Evolutionary conservation across 371 early-diverging fungal genomes (phyloP).

Genomic region (Nematocida parisii): DNA sequence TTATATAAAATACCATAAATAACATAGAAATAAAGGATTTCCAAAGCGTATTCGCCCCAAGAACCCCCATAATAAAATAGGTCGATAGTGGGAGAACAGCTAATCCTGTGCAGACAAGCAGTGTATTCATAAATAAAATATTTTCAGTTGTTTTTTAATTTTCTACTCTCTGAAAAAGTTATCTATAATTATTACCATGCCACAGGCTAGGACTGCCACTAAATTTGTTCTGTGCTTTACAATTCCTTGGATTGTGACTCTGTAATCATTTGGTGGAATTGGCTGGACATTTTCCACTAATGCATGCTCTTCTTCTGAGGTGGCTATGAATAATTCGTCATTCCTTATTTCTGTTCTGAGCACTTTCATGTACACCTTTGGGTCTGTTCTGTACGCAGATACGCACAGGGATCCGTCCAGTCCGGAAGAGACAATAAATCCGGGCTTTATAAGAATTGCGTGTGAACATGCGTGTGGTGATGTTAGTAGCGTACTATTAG

Average conservation of each 20-base stretch:
- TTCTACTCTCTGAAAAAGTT: constrained; percentile 35
- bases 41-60: constrained; percentile 1
- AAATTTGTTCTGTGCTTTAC: constrained; percentile 19
- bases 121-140: constrained; percentile 47
- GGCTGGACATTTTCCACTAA: constrained; percentile 33
- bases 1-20: constrained; percentile 21
- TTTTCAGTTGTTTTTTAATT: neutral
- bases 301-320: constrained; percentile 56
- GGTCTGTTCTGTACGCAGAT: constrained; percentile 49
- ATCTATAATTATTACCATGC: constrained; percentile 28
- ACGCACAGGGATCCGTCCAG: constrained; percentile 53
- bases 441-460: constrained; percentile 38
- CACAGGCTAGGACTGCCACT: constrained; percentile 43
- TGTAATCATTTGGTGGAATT: constrained; percentile 15
- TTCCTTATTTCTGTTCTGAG: constrained; percentile 41
- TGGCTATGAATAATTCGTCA: constrained; percentile 38
- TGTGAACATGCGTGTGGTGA: constrained; percentile 52
- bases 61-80: constrained; percentile 14
- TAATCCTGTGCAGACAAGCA: constrained; percentile 21
- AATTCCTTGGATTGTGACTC: constrained; percentile 36
- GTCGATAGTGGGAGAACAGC: constrained; percentile 15
- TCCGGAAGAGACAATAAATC: constrained; percentile 48
- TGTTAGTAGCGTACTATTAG: constrained; percentile 22
- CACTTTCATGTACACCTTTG: constrained; percentile 58
- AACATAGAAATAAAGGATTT: constrained; percentile 20